Evolutionary conservation across 805 yeast species (phyloP), one percentile per base, ranked within the genome.

Genomic region (Candida ponderosae): DNA sequence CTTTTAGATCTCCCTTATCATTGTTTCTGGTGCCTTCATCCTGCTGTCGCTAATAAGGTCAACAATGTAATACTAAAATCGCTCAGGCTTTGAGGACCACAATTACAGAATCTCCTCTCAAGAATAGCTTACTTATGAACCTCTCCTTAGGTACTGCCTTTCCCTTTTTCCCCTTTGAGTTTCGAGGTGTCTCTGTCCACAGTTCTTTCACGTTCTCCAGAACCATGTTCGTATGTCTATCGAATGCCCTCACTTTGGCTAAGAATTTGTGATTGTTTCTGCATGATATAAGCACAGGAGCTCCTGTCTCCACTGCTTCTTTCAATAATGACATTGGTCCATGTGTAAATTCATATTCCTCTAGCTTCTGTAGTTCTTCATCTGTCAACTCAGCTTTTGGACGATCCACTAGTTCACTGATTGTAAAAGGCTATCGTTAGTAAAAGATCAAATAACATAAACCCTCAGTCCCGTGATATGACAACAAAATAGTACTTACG

Each of bases 41-140:
- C n/a, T n/a, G n/a, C n/a, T n/a, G n/a, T n/a, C n/a, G n/a, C n/a
- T n/a, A n/a, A n/a, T n/a, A n/a, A n/a, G n/a, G n/a, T n/a, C n/a
- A n/a, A n/a, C n/a, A n/a, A n/a, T n/a, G n/a, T n/a, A n/a, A n/a
- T n/a, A 9, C 5, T 13, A 8, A 6, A 7, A 39, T 39, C 34
- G 36, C 24, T 10, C 29, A 39, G 24, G 72, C 68, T 40, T 76
- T 79, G 47, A 85, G 66, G 7, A 93, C 78, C 24, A 93, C 79
- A 39, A 93, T 84, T 17, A 93, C 95, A 0, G 96, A 84, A 59
- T 93, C 99, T 2, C 99, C 99, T 60, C 99, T 72, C 29, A 93
- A 65, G 53, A 93, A 93, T 74, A 93, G 68, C 61, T 93, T 93
- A 41, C 88, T 76, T 4, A 90, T 77, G 55, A 86, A 93, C 50